phyloP scores from a whole-genome alignment of 1,139 yeast species.

The Sugiyamaella castrensis region DNA sequence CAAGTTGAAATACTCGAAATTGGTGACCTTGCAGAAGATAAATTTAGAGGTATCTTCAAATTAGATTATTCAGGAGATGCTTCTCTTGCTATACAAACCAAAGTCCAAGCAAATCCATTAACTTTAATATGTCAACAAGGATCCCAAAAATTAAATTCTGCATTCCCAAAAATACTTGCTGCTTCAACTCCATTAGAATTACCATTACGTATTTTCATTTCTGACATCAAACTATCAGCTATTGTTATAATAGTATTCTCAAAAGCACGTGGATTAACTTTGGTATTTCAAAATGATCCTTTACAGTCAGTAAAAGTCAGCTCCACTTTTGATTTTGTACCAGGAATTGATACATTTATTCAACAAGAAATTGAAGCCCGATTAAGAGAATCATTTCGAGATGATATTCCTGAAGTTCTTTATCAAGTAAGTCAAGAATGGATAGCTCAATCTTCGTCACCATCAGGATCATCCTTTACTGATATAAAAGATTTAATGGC shows the following conservation, averaged over 20 bases:
- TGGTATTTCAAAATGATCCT: constrained; percentile 75
- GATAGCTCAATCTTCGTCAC: background rate
- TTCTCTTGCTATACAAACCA: constrained; percentile 61
- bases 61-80: constrained; percentile 72
- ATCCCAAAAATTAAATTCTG: constrained; percentile 25
- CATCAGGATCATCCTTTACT: no score
- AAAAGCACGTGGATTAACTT: constrained; percentile 64
- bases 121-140: constrained; percentile 48
- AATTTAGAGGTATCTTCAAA: constrained; percentile 71
- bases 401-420: constrained; percentile 70
- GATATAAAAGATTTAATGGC: constrained; percentile 9
- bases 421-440: constrained; percentile 48
- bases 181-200: constrained; percentile 60
- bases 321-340: constrained; percentile 72
- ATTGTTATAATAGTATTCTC: constrained; percentile 69
- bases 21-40: constrained; percentile 66
- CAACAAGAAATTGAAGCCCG: constrained; percentile 68
- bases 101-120: constrained; percentile 64
- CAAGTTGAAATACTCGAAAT: constrained; percentile 68
- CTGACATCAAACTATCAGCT: constrained; percentile 62
- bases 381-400: constrained; percentile 68
- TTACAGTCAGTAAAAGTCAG: constrained; percentile 68
- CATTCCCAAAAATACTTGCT: constrained; percentile 33
- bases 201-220: constrained; percentile 61
- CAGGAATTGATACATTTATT: constrained; percentile 66